A percentile compares a stretch with the other conserved stretches of the same genome.
Evolutionary conservation across 2,329 filamentous ascomycete species (phyloP).

Genomic region (Ceratocystis alfenasii): DNA sequence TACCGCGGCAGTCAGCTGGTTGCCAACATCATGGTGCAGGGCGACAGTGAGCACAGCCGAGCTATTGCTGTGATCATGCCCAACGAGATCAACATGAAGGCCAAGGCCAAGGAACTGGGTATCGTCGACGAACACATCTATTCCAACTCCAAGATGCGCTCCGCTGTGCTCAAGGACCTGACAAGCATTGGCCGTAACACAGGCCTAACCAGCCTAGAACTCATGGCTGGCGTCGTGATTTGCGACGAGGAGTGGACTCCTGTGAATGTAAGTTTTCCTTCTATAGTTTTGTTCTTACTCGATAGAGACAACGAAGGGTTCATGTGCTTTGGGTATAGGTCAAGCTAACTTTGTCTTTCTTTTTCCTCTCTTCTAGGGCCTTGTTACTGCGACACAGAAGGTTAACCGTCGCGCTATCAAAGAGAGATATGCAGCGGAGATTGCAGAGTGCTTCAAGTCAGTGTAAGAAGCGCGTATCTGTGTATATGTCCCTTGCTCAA

Average conservation of each 20-base stretch:
- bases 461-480: background rate
- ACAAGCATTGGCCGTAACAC: slow-evolving; percentile 51
- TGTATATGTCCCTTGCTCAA: background rate
- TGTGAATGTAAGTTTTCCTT: slow-evolving; percentile 52
- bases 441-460: slow-evolving; percentile 33
- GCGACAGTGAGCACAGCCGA: slow-evolving; percentile 59
- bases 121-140: slow-evolving; percentile 59
- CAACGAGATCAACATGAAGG: slow-evolving; percentile 50
- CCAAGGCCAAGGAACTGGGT: slow-evolving; percentile 47
- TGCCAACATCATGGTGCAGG: slow-evolving; percentile 78
- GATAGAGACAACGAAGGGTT: background rate
- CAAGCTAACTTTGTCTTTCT: slow-evolving; percentile 24
- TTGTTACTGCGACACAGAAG: slow-evolving; percentile 52
- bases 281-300: background rate
- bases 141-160: slow-evolving; percentile 51
- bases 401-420: slow-evolving; percentile 43
- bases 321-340: background rate
- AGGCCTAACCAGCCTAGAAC: slow-evolving; percentile 59
- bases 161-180: slow-evolving; percentile 54
- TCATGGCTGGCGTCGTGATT: slow-evolving; percentile 62
- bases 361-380: slow-evolving; percentile 32
- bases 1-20: slow-evolving; percentile 74
- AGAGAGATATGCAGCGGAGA: slow-evolving; percentile 41
- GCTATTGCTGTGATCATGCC: slow-evolving; percentile 71
- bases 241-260: slow-evolving; percentile 83